Evolutionary conservation across 2,329 filamentous ascomycete species (phyloP), one percentile per base, ranked within the genome.

Genomic region (Alternaria angustiovoidea): DNA sequence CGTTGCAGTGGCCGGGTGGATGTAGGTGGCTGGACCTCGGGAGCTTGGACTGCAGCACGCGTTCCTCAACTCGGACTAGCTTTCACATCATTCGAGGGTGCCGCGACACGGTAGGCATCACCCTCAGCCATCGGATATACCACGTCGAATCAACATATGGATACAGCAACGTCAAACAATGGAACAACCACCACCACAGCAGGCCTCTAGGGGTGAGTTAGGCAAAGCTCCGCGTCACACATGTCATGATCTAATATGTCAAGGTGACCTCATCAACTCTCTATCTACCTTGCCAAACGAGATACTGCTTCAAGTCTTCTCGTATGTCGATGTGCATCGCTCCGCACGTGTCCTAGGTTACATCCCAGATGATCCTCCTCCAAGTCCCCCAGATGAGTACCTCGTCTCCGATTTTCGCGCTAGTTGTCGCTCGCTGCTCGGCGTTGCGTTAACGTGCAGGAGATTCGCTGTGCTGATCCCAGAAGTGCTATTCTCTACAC

Each of bases 391-490:
- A 38, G 59, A 64, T 39, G 9, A 51, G 1, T 53, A 51, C 26
- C 52, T 68, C 12, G 46, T 66, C 20, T 16, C 26, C 16, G 61
- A 64, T 36, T 64, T 61, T 34, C 44, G 55, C 8, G 9, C 32
- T 16, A 22, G 36, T 26, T 62, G 48, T 24, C 30, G 39, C 22
- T 39, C 56, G 26, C 52, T 64, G 2, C 43, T 28, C n/a, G 56
- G 47, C 46, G 51, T 68, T 26, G 57, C 65, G n/a, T 58, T 66
- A n/a, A 61, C 63, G 11, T 66, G 52, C 36, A 59, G 54, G 24
- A 34, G 59, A 30, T 66, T 68, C 22, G 42, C 54, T 5, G 28
- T 51, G 18, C 12, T 68, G n/a, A 43, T 56, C 38, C 57, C 47
- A 39, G 62, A 66, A 38, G 39, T 49, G 6, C 39, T 60, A 5